These are phyloP conservation scores for Linanthus parryae DNA, from an alignment of 148 eudicot genomes.

Conservation along the genomic window DNA sequence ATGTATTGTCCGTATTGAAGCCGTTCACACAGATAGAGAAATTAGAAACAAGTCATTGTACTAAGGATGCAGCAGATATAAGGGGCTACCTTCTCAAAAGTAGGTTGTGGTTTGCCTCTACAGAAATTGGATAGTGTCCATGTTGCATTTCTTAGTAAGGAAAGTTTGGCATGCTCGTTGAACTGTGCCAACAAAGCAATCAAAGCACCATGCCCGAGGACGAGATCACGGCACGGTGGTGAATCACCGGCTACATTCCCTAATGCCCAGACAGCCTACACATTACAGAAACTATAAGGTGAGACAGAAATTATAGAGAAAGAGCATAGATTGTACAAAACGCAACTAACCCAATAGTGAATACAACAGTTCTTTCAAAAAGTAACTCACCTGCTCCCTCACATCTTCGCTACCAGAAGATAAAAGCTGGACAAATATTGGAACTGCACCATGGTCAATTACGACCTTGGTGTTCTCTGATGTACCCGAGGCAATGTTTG, in stretches of 20 bases:
- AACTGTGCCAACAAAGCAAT: conserved; percentile 38
- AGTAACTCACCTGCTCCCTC: conserved; percentile 35
- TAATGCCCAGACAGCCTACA: conserved; percentile 55
- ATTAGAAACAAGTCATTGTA: no score
- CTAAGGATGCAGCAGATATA: not conserved
- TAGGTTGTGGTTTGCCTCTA: conserved; percentile 45
- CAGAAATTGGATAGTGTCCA: conserved; percentile 55
- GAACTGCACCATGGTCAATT: conserved; percentile 42
- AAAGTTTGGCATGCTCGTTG: conserved; percentile 41
- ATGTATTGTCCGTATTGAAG: no score
- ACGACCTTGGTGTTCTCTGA: conserved; percentile 43
- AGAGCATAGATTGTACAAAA: not conserved
- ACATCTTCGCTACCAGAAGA: conserved; percentile 34
- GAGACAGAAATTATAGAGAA: not conserved
- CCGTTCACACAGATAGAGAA: no score
- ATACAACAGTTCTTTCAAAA: not conserved
- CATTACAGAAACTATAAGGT: not conserved
- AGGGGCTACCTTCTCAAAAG: conserved; percentile 32
- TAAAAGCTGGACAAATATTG: conserved; percentile 38
- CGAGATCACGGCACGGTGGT: conserved; percentile 50
- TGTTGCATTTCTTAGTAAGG: conserved; percentile 54
- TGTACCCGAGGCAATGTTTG: conserved; percentile 45
- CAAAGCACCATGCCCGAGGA: conserved; percentile 41
- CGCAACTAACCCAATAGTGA: not conserved
- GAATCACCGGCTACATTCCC: conserved; percentile 66